Evolutionary conservation across 169 alveolate genomes (phyloP), one percentile per base, ranked within the genome.

Genomic region (Babesia ovata): DNA sequence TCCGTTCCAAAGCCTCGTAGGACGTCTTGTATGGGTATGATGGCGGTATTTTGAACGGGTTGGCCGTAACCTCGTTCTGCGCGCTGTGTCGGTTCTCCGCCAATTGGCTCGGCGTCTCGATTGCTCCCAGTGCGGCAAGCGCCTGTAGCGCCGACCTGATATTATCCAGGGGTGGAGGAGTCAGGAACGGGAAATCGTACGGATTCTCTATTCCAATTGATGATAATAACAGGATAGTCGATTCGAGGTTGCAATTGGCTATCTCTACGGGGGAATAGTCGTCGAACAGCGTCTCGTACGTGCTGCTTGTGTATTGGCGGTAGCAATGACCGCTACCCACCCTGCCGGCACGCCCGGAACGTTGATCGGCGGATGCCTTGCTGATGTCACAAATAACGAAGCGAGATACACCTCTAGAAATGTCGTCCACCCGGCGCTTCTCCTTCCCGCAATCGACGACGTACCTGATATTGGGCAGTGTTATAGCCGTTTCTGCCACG

Each of bases 291-390:
- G 71, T 63, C 16, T 78, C 86, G 73, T 87, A 96, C 8, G 95
- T 92, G 48, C 97, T 93, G 56, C 94, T 88, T 14, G 99, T 93
- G 84, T 96, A 98, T 70, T 97, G 84, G 60, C 99, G 88, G 71
- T 98, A 98, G 82, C 99, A 98, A 79, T 96, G 98, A 2, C 99
- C 99, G 36, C 97, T 97, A 4, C 98, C 98, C 7, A 97, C 95
- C 91, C 99, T 95, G 44, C 99, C 99, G 0, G 99, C 99, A 84
- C 99, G 92, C 22, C 99, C 99, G 28, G 98, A 92, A 76, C 99
- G 94, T 81, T 98, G 99, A 63, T 91, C 91, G 19, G 99, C 95
- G 29, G 98, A 93, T 13, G 98, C 94, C 82, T 94, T 93, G 63
- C 97, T 86, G 44, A 93, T 93, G 93, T 97, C 95, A 29, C 91